A percentile compares a stretch with the other conserved stretches of the same genome.
Evolutionary conservation across 139 green algal genomes (phyloP).

Genomic region (Pleodorina starrii): DNA sequence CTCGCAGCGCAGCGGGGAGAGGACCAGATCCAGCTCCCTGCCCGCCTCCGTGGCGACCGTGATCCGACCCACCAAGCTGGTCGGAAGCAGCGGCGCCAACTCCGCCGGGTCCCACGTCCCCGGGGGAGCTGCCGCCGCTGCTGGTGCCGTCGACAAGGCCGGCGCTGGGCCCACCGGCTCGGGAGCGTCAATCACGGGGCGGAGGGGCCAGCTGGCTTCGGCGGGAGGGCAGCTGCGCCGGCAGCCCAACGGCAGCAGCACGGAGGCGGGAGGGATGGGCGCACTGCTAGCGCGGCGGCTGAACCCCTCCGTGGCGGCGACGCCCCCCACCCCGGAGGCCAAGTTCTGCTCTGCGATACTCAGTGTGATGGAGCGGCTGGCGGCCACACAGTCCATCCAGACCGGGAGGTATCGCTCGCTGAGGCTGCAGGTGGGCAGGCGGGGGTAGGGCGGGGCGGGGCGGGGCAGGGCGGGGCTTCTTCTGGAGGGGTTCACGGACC

Average conservation of each 20-base stretch:
- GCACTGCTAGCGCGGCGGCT: not conserved
- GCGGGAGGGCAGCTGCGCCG: not conserved
- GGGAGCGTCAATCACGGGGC: no score
- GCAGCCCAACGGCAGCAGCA: no score
- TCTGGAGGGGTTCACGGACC: no score
- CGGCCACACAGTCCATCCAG: conserved; percentile 17
- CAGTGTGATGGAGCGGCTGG: conserved; percentile 45
- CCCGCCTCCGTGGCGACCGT: not conserved
- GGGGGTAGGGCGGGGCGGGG: no score
- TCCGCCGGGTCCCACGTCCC: no score
- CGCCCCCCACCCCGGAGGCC: conserved; percentile 7
- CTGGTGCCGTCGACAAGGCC: not conserved
- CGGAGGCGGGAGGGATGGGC: no score
- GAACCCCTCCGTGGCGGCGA: not conserved
- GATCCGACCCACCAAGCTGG: not conserved
- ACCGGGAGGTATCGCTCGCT: conserved; percentile 38
- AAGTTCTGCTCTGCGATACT: conserved; percentile 28
- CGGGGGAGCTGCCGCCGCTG: not conserved
- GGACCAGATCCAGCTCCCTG: not conserved
- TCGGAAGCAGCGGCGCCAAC: no score
- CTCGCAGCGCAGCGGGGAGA: not conserved
- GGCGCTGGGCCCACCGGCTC: no score
- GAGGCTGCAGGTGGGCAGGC: not conserved
- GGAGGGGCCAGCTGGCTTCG: no score
- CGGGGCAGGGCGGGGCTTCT: no score